Evolutionary conservation across 1,139 yeast species (phyloP), one percentile per base, ranked within the genome.

Genomic region (Pneumocystis murina): DNA sequence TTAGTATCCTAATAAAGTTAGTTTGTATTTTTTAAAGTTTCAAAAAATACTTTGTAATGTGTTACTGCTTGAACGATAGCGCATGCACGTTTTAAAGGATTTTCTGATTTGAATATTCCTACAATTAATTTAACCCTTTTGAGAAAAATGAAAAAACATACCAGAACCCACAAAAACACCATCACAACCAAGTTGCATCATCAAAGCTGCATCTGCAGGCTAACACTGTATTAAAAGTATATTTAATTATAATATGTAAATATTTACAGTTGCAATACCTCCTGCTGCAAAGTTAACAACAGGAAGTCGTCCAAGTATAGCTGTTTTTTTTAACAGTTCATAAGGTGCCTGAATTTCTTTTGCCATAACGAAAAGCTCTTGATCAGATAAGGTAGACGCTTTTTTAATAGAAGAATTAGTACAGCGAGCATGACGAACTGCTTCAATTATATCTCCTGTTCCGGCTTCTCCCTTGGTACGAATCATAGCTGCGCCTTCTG

Each of bases 101-200:
- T 82, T 67, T 80, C 79, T 61, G 88, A 83, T 74, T 84, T 84
- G 81, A 87, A 87, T 38, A 38, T 38, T 12, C n/a, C 40, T 38
- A 38, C 4, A 12, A 38, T 16, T 38, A 38, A 38, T 38, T 38
- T 14, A 38, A 12, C 4, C 6, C n/a, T 38, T 38, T 38, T 38
- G 5, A 14, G 5, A 14, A 38, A 38, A 14, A 38, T 38, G n/a
- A 38, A 38, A 38, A 38, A 69, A 87, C 35, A 33, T 87, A 60
- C 95, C 95, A 8, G 90, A 84, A n/a, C 95, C 95, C 58, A 87
- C 95, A 72, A 87, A 87, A 55, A 87, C 90, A 68, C 95, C 95
- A 72, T 87, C 95, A 73, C 90, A 86, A n/a, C 95, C 95, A 70
- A 87, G 78, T 75, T 87, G 91, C 95, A 87, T 87, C 75, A 89